These are phyloP conservation scores for Fusarium foetens DNA, from an alignment of 2,329 filamentous ascomycete genomes.

Conservation along the genomic window DNA sequence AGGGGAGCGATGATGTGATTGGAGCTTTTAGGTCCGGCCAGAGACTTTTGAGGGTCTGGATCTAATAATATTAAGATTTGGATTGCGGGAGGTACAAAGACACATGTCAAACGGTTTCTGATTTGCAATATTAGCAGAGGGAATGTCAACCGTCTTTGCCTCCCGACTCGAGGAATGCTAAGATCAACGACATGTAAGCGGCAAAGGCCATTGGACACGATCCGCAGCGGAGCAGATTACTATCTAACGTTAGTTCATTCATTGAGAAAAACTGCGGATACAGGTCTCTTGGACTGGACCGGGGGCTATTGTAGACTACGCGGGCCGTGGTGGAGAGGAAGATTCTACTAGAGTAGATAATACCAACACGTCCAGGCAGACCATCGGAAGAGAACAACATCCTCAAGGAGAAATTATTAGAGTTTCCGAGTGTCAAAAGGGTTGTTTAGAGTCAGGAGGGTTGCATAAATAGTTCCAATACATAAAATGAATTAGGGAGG, in stretches of 20 bases:
- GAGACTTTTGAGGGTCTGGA: neutral
- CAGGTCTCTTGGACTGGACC: neutral
- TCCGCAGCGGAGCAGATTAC: neutral
- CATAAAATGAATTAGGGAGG: conserved; percentile 6
- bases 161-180: conserved; percentile 27
- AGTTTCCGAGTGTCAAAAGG: neutral
- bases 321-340: conserved; percentile 29
- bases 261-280: neutral
- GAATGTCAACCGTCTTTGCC: conserved; percentile 33
- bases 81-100: neutral
- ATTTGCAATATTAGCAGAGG: conserved; percentile 7
- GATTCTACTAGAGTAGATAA: neutral
- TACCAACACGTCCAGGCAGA: neutral
- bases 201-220: neutral
- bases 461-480: conserved; percentile 15
- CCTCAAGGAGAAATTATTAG: neutral
- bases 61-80: conserved; percentile 3
- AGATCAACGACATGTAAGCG: neutral
- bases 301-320: conserved; percentile 3
- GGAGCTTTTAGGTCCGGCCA: neutral
- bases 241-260: neutral
- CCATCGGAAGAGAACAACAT: neutral
- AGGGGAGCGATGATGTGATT: neutral
- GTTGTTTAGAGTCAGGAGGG: neutral
- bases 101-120: conserved; percentile 30